Evolutionary conservation across 2,329 filamentous ascomycete species (phyloP), one percentile per base, ranked within the genome.

Genomic region (Fusarium coicis): DNA sequence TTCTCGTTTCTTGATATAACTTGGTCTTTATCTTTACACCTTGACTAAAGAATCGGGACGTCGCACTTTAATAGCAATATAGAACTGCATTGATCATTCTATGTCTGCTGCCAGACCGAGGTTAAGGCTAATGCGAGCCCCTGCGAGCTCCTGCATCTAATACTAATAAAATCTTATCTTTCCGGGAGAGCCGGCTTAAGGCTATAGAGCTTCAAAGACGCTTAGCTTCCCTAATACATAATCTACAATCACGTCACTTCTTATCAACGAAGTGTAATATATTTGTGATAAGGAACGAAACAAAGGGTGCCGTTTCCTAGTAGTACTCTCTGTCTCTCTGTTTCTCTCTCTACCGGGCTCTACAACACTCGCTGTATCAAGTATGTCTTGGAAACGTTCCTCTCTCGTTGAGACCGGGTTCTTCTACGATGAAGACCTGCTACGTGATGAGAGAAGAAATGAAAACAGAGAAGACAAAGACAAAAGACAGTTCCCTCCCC

Each of bases 331-430:
- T 18, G 14, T 5, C 23, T 36, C n/a, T 36, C 10, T 11, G 8
- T 23, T 4, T 5, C 30, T 32, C 30, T 32, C 10, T 12, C 30
- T 12, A 26, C 11, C 32, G 18, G 21, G 3, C 16, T 12, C 6
- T 5, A 2, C 18, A 26, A n/a, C 15, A 3, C 4, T 34, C 16
- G 1, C 21, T 56, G 0, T 6, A 10, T 23, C 3, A 1, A n/a
- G 2, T 0, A 53, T 42, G 49, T 53, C 57, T 18, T 54, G 44
- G 47, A 18, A 43, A 12, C 46, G 46, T 18, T 10, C 28, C 4
- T 32, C 40, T 7, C 5, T 43, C 7, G 30, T 1, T 5, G 5
- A 54, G 0, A n/a, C 7, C 2, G 56, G 56, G 1, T 59, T 59
- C 19, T 36, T 60, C n/a, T 60, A 60, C 4, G 46, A 60, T 42